Base-by-base conservation (phyloP, 129 eudicot genomes). In the Flaveria sonorensis region DNA sequence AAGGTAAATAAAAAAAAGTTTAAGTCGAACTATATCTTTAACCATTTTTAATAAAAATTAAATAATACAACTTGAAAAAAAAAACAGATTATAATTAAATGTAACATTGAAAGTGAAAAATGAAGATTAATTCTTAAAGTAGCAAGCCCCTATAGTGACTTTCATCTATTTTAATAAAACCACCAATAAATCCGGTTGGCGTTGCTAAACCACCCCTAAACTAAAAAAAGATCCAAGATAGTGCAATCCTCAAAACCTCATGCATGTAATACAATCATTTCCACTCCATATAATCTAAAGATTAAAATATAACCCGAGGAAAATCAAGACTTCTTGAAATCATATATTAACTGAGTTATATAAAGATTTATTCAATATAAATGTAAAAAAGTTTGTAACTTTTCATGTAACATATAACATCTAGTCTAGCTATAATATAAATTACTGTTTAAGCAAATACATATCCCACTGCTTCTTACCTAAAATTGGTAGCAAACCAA, bases 401-500 rank as follows among this genome's bases (percentile, higher is more conserved):
- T 73, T 81, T 73, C 52, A 67, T 79, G 66, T 81, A 67, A 62
- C 45, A 56, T 10, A 59, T 6, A 43, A 19, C 24, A 81, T 56
- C 65, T 74, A 68, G 28, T 45, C 79, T 80, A 80, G 45, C 79
- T 80, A 32, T 32, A 32, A 73, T 18, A 26, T 30, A 24, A 26
- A 28, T 67, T 75, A 65, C 6, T 72, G 68, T 73, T 80, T 80
- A 66, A 66, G 50, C 79, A 80, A 73, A 80, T 55, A 80, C 73
- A 80, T 80, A 78, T 71, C 23, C 83, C 75, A 73, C 73, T 47
- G 63, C 79, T 65, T 73, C 79, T 80, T 73, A 73, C 60, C 79
- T 73, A 73, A 72, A 66, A 39, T 28, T 80, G 79, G 74, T 69
- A 73, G 19, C 83, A 73, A 65, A 73, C 77, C 84, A 74, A 81